Base-by-base conservation (phyloP, 139 green algal species). In the Tetradesmus obliquus region DNA sequence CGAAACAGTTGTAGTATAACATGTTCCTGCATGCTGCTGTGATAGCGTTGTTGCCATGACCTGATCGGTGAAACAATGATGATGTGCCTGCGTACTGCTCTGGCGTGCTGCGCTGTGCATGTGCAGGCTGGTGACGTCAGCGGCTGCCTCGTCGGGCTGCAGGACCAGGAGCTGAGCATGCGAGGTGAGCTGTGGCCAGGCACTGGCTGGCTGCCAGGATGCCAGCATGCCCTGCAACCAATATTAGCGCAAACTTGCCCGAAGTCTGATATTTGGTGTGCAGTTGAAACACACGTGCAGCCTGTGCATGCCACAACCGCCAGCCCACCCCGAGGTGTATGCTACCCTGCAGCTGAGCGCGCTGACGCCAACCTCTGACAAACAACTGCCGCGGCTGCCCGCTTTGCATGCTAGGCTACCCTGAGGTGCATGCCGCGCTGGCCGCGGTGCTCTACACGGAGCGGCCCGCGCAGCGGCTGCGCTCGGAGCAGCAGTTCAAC, bases 381-480 rank as follows among this genome's bases (percentile, higher is more conserved):
- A 7, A 15, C 7, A 15, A 24, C 22, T 15, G 17, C 10, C 32
- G 74, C 74, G 17, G 15, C 66, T 24, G 66, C 15, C 17, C 17
- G 51, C 10, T 86, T 6, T 45, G 51, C 58, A 58, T 72, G 22
- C 45, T n/a, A 55, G 55, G 72, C 15, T 55, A 72, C n/a, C 87
- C 71, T 45, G 87, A 84, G 24, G 87, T 84, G 24, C 87, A 85
- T 84, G 71, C 72, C 7, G 87, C 87, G 5, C 71, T 84, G n/a
- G 87, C 71, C 55, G 87, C 87, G 19, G 87, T 89, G 85, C 62
- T 89, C 66, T 89, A 89, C 76, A 57, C 85, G 15, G 85, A 88
- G 57, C 57, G 84, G 84, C 84, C 84, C 13, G 57, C 83, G 5
- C 83, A 88, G 83, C 83, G 83, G 57, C 66, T 88, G 8, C 62